Evolutionary conservation across 805 yeast genomes (phyloP).

Genomic region (Yarrowia alimentaria): DNA sequence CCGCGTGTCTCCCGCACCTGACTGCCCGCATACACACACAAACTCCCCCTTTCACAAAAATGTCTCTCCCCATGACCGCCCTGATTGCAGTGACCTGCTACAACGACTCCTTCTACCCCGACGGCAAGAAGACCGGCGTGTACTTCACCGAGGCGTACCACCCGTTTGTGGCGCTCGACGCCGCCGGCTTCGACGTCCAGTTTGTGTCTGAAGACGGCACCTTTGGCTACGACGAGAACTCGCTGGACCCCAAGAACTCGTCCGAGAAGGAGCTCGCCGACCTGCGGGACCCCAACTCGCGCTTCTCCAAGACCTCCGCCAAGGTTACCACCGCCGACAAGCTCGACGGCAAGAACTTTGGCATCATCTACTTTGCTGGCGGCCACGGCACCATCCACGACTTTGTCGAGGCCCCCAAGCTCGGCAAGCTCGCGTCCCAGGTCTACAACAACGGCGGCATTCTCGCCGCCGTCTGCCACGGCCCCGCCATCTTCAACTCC

Average conservation of each 20-base stretch:
- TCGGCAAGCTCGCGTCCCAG: slow-evolving; percentile 48
- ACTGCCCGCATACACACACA: background rate
- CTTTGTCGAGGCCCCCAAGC: slow-evolving; percentile 48
- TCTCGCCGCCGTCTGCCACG: slow-evolving; percentile 67
- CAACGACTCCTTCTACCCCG: slow-evolving; percentile 49
- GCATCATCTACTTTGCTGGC: slow-evolving; percentile 59
- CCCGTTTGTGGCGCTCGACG: slow-evolving; percentile 51
- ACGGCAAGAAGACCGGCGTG: slow-evolving; percentile 61
- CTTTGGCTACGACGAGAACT: slow-evolving; percentile 58
- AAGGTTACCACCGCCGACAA: slow-evolving; percentile 71
- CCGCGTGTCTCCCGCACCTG: no score
- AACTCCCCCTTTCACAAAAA: background rate
- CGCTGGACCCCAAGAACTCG: slow-evolving; percentile 36
- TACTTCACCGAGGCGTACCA: slow-evolving; percentile 59
- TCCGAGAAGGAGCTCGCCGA: slow-evolving; percentile 17
- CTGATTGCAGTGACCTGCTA: slow-evolving; percentile 32
- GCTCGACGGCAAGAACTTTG: slow-evolving; percentile 63
- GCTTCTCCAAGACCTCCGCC: slow-evolving; percentile 75
- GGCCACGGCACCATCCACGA: slow-evolving; percentile 66
- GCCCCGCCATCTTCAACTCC: slow-evolving; percentile 56
- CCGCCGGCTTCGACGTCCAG: slow-evolving; percentile 53
- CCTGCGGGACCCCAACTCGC: slow-evolving; percentile 9
- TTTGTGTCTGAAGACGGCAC: slow-evolving; percentile 60
- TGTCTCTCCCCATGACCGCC: slow-evolving; percentile 26
- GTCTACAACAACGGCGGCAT: slow-evolving; percentile 55